These are phyloP conservation scores for Arxiozyma telluris DNA, from an alignment of 1,139 yeast species.

Conservation along the genomic window DNA sequence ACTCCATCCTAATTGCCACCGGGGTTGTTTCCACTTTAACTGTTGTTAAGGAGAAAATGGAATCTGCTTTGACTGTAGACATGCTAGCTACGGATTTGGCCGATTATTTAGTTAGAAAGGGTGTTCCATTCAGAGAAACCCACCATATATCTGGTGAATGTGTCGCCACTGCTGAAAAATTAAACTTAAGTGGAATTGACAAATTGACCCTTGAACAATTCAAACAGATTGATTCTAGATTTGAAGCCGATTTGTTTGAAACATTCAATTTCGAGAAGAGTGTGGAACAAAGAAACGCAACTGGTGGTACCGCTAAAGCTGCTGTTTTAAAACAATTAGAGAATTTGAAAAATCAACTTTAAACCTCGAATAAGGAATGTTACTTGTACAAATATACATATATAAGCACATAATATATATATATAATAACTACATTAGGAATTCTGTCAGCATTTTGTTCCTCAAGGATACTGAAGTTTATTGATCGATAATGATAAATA, in stretches of 20 bases:
- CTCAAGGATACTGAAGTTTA: too few relatives aligned
- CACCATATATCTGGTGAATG: conserved; percentile 98
- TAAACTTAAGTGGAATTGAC: conserved; percentile 69
- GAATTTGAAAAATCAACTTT: conserved; percentile 24
- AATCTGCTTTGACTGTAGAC: conserved; percentile 87
- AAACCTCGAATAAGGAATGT: not conserved
- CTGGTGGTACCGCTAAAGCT: conserved; percentile 90
- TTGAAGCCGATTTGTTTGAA: conserved; percentile 67
- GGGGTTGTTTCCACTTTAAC: conserved; percentile 85
- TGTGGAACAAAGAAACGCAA: conserved; percentile 93
- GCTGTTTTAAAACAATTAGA: conserved; percentile 76
- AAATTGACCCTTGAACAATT: conserved; percentile 69
- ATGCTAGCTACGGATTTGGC: conserved; percentile 99
- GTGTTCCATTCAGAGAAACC: conserved; percentile 98
- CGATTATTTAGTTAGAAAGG: conserved; percentile 91
- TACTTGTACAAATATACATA: not conserved
- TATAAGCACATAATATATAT: not conserved
- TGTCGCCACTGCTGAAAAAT: conserved; percentile 81
- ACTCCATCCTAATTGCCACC: conserved; percentile 86
- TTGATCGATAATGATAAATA: not conserved
- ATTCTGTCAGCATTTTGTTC: too few relatives aligned
- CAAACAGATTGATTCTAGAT: conserved; percentile 68
- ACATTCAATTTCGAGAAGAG: conserved; percentile 87
- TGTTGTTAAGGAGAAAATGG: conserved; percentile 69
- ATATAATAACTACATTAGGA: not conserved